Conservation (phyloP, 2,329 filamentous ascomycete species). For the Ophiostoma perfectum region DNA sequence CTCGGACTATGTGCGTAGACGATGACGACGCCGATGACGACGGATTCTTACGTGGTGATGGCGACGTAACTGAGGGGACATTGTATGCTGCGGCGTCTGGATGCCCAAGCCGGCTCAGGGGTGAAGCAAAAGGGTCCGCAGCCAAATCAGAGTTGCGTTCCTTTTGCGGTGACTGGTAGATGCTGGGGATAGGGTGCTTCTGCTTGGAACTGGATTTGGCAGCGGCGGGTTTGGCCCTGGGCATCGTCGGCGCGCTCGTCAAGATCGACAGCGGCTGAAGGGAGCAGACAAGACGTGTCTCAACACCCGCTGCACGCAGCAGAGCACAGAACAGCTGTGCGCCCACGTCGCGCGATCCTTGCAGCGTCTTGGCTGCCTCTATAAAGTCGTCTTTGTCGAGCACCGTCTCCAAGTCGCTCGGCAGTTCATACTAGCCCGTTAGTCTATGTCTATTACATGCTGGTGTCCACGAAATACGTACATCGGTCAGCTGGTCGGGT, state of each 20-base stretch:
- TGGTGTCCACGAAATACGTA: constrained; percentile 34
- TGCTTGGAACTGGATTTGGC: constrained; percentile 30
- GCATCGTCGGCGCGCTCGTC: constrained; percentile 46
- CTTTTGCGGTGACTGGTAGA: constrained; percentile 31
- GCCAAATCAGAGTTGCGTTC: constrained; percentile 19
- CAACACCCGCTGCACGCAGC: constrained; percentile 73
- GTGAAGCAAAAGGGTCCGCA: constrained; percentile 30
- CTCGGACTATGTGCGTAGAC: constrained; percentile 44
- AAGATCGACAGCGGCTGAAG: constrained; percentile 74
- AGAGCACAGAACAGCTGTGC: constrained; percentile 87
- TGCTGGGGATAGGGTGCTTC: constrained; percentile 38
- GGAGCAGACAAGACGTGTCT: constrained; percentile 81
- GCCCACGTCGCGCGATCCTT: constrained; percentile 83
- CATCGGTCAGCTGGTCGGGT: constrained; percentile 45
- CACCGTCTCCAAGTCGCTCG: constrained; percentile 60
- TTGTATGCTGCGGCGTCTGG: constrained; percentile 50
- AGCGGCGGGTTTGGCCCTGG: constrained; percentile 35
- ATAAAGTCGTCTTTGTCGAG: constrained; percentile 69
- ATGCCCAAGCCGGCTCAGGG: constrained; percentile 48
- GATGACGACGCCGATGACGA: constrained; percentile 35
- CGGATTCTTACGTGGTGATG: constrained; percentile 22
- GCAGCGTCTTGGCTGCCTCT: constrained; percentile 59
- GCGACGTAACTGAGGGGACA: constrained; percentile 39
- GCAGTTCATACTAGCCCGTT: constrained; percentile 33
- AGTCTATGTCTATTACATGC: constrained; percentile 35